Evolutionary conservation across 169 alveolate species (phyloP), one percentile per base, ranked within the genome.

Genomic region (Eimeria maxima): DNA sequence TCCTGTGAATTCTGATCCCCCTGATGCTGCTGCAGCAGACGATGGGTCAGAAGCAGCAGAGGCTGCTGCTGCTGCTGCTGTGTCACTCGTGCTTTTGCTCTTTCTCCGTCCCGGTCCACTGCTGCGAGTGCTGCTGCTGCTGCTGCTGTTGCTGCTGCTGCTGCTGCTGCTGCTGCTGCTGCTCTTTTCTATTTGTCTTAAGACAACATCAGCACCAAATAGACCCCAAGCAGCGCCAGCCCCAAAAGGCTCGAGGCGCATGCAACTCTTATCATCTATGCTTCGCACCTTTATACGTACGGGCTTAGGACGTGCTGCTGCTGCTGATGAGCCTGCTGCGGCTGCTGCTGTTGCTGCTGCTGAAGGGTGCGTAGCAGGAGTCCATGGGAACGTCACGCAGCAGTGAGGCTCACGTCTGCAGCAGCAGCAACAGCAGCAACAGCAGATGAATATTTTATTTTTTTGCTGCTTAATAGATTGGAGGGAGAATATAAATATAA

Each of bases 201-300:
- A 16, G 53, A 74, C 86, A 20, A 74, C 86, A 33, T 74, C 99
- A 33, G 98, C 98, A 57, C 99, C 99, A 95, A 99, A 99, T 90
- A 99, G 97, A 8, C 99, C 99, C 97, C 98, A 97, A 16, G 95
- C 86, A n/a, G n/a, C n/a, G 16, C 98, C 98, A 50, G 98, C 84
- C 86, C 86, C 50, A 33, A 24, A 74, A 2, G 99, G 99, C 44
- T 97, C 92, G 57, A 98, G 73, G 90, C 98, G 97, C 98, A 98
- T 97, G 71, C 97, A 96, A 42, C 97, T 96, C 95, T 99, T 99
- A 94, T 98, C 98, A 42, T 96, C 98, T 81, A 97, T 96, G 95
- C 97, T 94, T 88, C 97, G 95, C 53, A 95, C 96, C 88, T 96
- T 98, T 91, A 95, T 29, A 24, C 95, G 87, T 14, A 90, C 95